Evolutionary conservation across 495 filamentous ascomycete genomes (phyloP).

Genomic region (Astrocystis sublimbata): DNA sequence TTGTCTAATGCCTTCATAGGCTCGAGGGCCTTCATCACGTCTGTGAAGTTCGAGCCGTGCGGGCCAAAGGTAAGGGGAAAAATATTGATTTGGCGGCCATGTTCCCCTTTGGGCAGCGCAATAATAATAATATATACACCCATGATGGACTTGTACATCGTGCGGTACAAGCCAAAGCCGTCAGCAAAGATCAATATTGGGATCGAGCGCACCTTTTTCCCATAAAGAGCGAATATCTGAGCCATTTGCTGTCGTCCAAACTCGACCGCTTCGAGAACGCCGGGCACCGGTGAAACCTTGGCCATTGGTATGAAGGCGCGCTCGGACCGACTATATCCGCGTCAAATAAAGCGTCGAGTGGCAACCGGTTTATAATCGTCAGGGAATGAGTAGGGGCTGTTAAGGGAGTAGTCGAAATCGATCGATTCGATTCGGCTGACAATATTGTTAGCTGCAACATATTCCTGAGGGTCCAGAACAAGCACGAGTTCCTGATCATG

Average conservation of each 20-base stretch:
- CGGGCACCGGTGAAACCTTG: background rate
- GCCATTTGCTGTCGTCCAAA: background rate
- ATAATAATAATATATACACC: background rate
- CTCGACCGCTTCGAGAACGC: background rate
- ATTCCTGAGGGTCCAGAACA: background rate
- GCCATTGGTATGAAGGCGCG: background rate
- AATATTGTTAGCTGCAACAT: background rate
- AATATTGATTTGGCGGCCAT: conserved; percentile 6
- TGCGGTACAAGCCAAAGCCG: conserved; percentile 10
- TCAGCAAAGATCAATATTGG: conserved; percentile 1
- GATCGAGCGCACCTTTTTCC: background rate
- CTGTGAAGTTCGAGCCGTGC: background rate
- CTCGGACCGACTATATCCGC: background rate
- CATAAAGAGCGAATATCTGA: background rate
- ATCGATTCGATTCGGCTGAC: background rate
- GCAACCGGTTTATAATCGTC: background rate
- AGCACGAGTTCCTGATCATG: background rate
- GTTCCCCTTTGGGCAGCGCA: background rate
- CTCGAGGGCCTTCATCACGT: background rate
- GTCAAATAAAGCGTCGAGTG: background rate
- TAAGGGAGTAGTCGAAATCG: background rate
- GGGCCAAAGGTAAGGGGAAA: conserved; percentile 8
- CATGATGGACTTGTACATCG: conserved; percentile 14
- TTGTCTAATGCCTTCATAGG: background rate
- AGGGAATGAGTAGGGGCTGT: background rate